Evolutionary conservation across 768 basidiomycete species (phyloP).

Genomic region (Lentinula sp.): DNA sequence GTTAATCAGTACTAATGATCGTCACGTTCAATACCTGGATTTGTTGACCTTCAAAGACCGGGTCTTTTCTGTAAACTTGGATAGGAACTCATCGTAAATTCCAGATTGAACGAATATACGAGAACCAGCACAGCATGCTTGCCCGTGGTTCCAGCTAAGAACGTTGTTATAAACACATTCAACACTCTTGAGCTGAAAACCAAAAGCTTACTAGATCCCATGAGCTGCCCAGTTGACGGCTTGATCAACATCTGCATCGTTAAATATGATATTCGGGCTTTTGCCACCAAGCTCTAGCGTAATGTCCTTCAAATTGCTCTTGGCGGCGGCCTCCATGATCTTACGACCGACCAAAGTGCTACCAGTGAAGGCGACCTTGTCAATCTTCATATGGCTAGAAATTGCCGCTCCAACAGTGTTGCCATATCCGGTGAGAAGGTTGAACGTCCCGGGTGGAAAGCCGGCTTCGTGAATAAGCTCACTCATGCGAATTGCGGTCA

Average conservation of each 20-base stretch:
- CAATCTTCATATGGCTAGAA: constrained; percentile 58
- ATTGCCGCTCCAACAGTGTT: constrained; percentile 66
- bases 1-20: too few relatives aligned
- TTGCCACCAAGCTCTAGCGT: constrained; percentile 85
- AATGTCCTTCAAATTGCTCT: constrained; percentile 80
- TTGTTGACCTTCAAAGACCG: constrained; percentile 23
- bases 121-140: constrained; percentile 64
- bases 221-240: constrained; percentile 67
- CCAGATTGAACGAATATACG: constrained; percentile 62
- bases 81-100: constrained; percentile 53
- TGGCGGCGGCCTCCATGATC: constrained; percentile 74
- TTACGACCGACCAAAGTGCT: constrained; percentile 75
- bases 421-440: constrained; percentile 76
- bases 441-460: constrained; percentile 58
- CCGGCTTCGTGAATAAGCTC: constrained; percentile 48
- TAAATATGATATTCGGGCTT: constrained; percentile 65
- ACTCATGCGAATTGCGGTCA: constrained; percentile 39
- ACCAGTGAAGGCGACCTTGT: constrained; percentile 85
- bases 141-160: constrained; percentile 59
- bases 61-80: constrained; percentile 40
- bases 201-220: constrained; percentile 59
- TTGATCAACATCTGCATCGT: constrained; percentile 67
- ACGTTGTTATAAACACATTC: not conserved
- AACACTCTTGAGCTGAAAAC: not conserved
- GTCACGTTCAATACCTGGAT: too few relatives aligned